Base-by-base conservation (phyloP, 2,329 filamentous ascomycete species). In the Cryphonectria nitschkei region DNA sequence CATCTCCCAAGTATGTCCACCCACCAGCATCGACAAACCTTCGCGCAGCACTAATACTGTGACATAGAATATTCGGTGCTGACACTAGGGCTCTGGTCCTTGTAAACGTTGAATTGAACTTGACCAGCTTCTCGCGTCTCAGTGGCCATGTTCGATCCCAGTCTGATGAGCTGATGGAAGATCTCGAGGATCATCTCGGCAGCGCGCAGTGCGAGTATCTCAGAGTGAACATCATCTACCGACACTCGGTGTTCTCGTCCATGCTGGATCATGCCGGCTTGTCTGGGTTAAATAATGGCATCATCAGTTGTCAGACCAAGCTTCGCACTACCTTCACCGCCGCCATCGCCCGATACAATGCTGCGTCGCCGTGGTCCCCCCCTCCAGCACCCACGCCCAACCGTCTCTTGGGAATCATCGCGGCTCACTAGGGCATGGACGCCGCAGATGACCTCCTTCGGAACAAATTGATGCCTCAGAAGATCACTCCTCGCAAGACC, bases 161-260 rank as follows among this genome's bases (percentile, higher is more conserved):
- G 54, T 85, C 88, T 0, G 87, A 90, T 16, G 82, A 86, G 56
- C 79, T 90, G 43, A 88, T 91, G 22, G 83, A 87, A 34, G 87
- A 90, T 70, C 80, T 91, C 14, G 87, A 90, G 75, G 79, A 81
- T 41, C 84, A 89, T 69, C 83, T 91, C 2, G 87, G 88, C 41
- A 81, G 82, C 67, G 80, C 80, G 3, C 77, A 77, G 29, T 82
- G 81, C 22, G 81, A 84, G 46, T 90, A 88, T 73, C 78, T 90
- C 65, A 82, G 82, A 3, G 80, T 90, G 22, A 80, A 81, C 29
- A 74, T 90, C 9, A 84, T 80, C 8, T 91, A 90, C 75, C 81
- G 81, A 2, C 87, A 90, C 75, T 87, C 88, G 0, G 85, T 83
- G 0, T 89, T 90, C 75, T 82, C 84, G 16, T 65, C 66, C 16